Percentiles rank a stretch among this genome's conserved stretches.
Conservation (phyloP, 148 eudicot species). For the Nepenthes gracilis region DNA sequence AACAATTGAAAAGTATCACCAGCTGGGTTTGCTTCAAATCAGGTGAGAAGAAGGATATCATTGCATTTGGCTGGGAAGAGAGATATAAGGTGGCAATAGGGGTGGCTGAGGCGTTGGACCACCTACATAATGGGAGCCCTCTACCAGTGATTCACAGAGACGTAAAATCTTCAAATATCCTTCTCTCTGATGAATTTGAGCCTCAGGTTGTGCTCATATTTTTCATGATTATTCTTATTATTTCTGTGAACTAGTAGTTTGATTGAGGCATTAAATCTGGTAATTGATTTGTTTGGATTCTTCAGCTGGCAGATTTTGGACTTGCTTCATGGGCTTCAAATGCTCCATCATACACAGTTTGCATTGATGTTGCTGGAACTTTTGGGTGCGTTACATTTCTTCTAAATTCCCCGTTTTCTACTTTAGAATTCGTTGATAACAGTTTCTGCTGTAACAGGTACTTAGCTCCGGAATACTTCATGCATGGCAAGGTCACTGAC, state of each 20-base stretch:
- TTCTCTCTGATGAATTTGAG: constrained; percentile 68
- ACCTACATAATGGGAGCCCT: constrained; percentile 48
- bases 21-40: constrained; percentile 1
- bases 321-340: constrained; percentile 71
- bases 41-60: constrained; percentile 41
- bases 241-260: background rate
- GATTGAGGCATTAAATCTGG: constrained; percentile 3
- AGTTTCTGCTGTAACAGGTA: constrained; percentile 21
- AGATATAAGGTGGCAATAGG: constrained; percentile 81
- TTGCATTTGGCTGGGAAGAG: constrained; percentile 67
- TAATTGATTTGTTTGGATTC: background rate
- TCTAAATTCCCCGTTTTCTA: background rate
- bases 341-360: constrained; percentile 38
- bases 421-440: background rate
- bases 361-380: constrained; percentile 86
- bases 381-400: constrained; percentile 54
- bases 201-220: constrained; percentile 48
- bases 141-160: constrained; percentile 82
- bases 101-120: constrained; percentile 83
- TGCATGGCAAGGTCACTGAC: constrained; percentile 46
- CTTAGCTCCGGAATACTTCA: constrained; percentile 52
- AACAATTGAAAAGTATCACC: background rate
- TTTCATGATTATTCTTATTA: background rate
- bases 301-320: constrained; percentile 93
- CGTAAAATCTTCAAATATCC: constrained; percentile 83